Base-by-base conservation (phyloP, 2,329 filamentous ascomycete genomes). In the Fusarium subglutinans region DNA sequence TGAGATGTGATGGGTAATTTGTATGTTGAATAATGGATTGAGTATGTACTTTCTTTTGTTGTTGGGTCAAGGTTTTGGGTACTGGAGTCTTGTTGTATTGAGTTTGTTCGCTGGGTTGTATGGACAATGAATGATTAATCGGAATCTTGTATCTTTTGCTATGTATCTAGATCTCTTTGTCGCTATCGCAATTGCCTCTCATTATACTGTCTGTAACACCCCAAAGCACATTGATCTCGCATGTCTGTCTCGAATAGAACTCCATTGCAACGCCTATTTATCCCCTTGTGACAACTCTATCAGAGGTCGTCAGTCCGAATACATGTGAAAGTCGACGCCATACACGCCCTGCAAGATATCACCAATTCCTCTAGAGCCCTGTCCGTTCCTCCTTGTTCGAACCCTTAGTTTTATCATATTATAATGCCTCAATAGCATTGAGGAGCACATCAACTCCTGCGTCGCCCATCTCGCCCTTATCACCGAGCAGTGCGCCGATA, bases 401-500 rank as follows among this genome's bases (percentile, higher is more conserved):
- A 26, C 47, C 28, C 43, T 58, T 24, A 37, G 28, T n/a, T 50
- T 50, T 45, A 41, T 38, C 18, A 63, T 26, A 35, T 63, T 57
- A 92, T 66, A 92, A 81, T 14, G 85, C 84, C 76, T 89, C 90
- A 73, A 92, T 91, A 28, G 90, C 90, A 72, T 83, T 86, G 65
- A 91, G 80, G 70, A 93, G 82, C 10, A 92, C 90, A 64, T 90
- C 86, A 33, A 93, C 74, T 3, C 88, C 89, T 50, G 83, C 84
- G n/a, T 84, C 82, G 14, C 81, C 82, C 41, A 91, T 79, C 26
- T 86, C 87, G 2, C 83, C 83, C 38, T 85, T 81, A 47, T 90
- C 90, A 41, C 90, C 90, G 33, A 98, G 84, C 63, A 96, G 83
- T 84, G 92, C 93, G 9, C 93, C 92, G 48, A 98, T 88, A 85